These are phyloP conservation scores for Aspergillus novofumigatus DNA, from an alignment of 2,329 filamentous ascomycete genomes.

Conservation along the genomic window DNA sequence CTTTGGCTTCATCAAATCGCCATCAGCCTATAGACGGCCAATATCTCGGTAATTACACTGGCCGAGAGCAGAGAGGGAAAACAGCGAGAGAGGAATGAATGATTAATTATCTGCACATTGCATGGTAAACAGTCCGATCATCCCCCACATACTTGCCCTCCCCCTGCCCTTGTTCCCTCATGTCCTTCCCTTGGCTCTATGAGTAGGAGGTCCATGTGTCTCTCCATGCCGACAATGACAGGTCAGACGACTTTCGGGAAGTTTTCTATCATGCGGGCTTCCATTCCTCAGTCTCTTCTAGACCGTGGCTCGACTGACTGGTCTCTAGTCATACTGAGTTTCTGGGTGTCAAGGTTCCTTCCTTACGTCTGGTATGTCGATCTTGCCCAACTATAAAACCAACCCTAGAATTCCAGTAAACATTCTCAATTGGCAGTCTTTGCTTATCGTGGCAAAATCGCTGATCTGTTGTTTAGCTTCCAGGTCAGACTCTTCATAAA, in stretches of 20 bases:
- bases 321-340: slow-evolving; percentile 1
- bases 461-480: slow-evolving; percentile 6
- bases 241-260: slow-evolving; percentile 18
- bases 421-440: slow-evolving; percentile 15
- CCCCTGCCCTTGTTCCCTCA: slow-evolving; percentile 2
- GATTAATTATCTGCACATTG: not conserved
- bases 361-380: slow-evolving; percentile 14
- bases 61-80: not conserved
- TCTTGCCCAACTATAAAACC: slow-evolving; percentile 23
- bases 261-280: slow-evolving; percentile 8
- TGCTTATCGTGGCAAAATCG: not conserved
- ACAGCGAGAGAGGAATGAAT: not conserved
- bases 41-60: not conserved
- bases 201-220: slow-evolving; percentile 7
- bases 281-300: slow-evolving; percentile 5
- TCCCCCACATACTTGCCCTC: not conserved
- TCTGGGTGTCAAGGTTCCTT: slow-evolving; percentile 7
- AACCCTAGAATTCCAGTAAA: slow-evolving; percentile 26
- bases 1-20: not conserved
- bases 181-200: not conserved
- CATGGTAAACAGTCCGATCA: not conserved
- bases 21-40: not conserved
- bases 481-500: slow-evolving; percentile 1
- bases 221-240: slow-evolving; percentile 6
- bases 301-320: slow-evolving; percentile 4